Percentiles rank a stretch among this genome's conserved stretches.
Conservation (phyloP, 2,329 filamentous ascomycete genomes). For the Trichothecium sympodiale region DNA sequence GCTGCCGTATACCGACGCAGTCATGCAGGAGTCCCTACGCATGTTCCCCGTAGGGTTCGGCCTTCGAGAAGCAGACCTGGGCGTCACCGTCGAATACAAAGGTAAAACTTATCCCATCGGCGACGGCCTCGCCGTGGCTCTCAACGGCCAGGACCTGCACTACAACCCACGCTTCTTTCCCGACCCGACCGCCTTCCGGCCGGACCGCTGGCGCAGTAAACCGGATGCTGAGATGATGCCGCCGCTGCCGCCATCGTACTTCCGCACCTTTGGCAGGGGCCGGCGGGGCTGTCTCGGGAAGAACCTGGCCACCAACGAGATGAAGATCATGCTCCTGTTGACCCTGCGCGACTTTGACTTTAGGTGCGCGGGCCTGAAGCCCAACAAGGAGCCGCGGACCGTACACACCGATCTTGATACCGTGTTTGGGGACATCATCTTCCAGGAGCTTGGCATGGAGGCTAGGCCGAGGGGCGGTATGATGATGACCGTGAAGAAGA, state of each 20-base stretch:
- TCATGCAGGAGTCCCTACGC: conserved; percentile 43
- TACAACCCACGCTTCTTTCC: conserved; percentile 23
- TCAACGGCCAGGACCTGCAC: conserved; percentile 14
- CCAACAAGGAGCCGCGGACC: conserved; percentile 9
- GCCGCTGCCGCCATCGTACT: conserved; percentile 6
- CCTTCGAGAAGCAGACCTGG: conserved; percentile 19
- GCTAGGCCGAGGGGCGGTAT: conserved; percentile 10
- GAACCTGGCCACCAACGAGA: conserved; percentile 21
- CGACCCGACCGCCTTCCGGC: conserved; percentile 24
- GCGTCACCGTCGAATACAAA: conserved; percentile 23
- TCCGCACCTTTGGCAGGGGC: conserved; percentile 24
- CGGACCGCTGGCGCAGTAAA: conserved; percentile 27
- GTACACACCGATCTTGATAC: conserved; percentile 14
- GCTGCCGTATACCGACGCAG: conserved; percentile 39
- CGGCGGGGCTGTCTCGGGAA: conserved; percentile 24
- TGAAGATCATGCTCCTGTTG: conserved; percentile 17
- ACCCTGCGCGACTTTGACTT: conserved; percentile 13
- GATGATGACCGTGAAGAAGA: conserved; percentile 13
- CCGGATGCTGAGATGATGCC: conserved; percentile 1
- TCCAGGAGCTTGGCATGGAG: conserved; percentile 12
- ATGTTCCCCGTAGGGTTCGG: conserved; percentile 35
- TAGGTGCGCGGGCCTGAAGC: conserved; percentile 9
- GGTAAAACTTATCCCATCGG: conserved; percentile 25
- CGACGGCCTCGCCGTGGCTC: conserved; percentile 12
- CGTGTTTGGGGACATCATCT: conserved; percentile 11